Evolutionary conservation across 495 filamentous ascomycete species (phyloP).

Genomic region (Astrocystis sublimbata): DNA sequence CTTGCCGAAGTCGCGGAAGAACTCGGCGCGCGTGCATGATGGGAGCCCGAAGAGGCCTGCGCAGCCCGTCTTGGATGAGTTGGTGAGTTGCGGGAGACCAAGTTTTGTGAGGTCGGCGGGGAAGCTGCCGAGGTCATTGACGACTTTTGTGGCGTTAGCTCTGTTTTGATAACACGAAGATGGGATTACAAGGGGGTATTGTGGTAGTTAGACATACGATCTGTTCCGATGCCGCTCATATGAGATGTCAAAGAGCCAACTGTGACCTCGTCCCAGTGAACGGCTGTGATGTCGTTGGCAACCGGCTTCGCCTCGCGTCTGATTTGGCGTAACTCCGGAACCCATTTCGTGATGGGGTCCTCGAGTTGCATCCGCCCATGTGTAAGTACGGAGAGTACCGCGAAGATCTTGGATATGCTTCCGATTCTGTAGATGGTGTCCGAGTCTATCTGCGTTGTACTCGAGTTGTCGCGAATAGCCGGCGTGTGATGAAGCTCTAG

Average conservation of each 20-base stretch:
- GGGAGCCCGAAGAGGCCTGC: constrained; percentile 34
- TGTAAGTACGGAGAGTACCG: constrained; percentile 45
- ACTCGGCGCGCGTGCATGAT: constrained; percentile 34
- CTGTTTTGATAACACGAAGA: background rate
- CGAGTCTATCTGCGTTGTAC: constrained; percentile 37
- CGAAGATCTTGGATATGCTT: constrained; percentile 55
- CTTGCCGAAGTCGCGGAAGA: constrained; percentile 37
- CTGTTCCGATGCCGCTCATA: constrained; percentile 37
- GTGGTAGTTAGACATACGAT: constrained; percentile 30
- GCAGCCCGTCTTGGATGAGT: constrained; percentile 32
- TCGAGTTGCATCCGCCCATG: constrained; percentile 42
- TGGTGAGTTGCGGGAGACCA: constrained; percentile 31
- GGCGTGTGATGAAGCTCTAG: constrained; percentile 40
- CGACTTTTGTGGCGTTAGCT: constrained; percentile 23
- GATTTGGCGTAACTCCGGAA: constrained; percentile 41
- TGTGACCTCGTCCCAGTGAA: constrained; percentile 42
- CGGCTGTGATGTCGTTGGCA: constrained; percentile 29
- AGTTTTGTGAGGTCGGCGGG: constrained; percentile 31
- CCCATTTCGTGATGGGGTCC: constrained; percentile 47
- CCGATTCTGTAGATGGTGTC: constrained; percentile 54
- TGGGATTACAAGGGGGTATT: too few species aligned
- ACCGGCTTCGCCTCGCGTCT: constrained; percentile 27
- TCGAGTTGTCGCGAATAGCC: constrained; percentile 24
- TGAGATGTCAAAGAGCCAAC: constrained; percentile 41
- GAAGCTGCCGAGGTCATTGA: constrained; percentile 29